phyloP scores from a whole-genome alignment of 2,329 filamentous ascomycete genomes.

The Ploettnerulaceae sp. region DNA sequence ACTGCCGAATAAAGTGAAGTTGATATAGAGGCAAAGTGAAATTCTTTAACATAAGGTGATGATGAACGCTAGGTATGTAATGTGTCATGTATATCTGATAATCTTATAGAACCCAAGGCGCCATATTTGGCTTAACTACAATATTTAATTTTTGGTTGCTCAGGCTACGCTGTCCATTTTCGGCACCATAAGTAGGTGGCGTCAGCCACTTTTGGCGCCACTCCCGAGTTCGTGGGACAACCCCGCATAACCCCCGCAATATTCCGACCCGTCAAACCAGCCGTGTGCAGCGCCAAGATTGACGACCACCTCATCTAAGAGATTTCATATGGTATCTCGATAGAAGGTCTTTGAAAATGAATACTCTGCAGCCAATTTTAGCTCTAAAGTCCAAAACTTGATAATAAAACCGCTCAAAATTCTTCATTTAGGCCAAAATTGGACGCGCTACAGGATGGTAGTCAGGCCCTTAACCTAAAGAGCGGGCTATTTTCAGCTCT shows the following conservation, averaged over 20 bases:
- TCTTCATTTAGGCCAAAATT: slow-evolving; percentile 8
- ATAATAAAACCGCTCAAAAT: slow-evolving; percentile 8
- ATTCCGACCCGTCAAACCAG: slow-evolving; percentile 3
- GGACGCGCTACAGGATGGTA: slow-evolving; percentile 5
- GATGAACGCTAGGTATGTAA: slow-evolving; percentile 1
- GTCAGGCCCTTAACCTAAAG: slow-evolving; percentile 6
- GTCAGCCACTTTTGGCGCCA: slow-evolving; percentile 7
- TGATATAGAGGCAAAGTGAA: background rate
- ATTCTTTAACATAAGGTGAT: background rate
- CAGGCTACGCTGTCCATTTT: background rate
- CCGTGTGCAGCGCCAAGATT: slow-evolving; percentile 2
- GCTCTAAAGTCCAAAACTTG: slow-evolving; percentile 7
- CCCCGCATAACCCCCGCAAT: slow-evolving; percentile 4
- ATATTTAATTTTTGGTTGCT: slow-evolving; percentile 3
- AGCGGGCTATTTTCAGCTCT: slow-evolving; percentile 7
- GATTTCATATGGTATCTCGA: slow-evolving; percentile 5
- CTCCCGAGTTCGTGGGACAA: slow-evolving; percentile 4
- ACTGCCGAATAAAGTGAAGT: slow-evolving; percentile 3
- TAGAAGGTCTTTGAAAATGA: slow-evolving; percentile 7
- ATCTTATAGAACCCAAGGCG: no score
- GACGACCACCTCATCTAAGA: slow-evolving; percentile 4
- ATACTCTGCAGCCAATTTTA: slow-evolving; percentile 5
- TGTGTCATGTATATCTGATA: no score
- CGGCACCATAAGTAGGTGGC: slow-evolving; percentile 1
- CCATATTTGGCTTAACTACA: no score